phyloP scores from a whole-genome alignment of 2,329 filamentous ascomycete genomes.

The Paraconiothyrium brasiliense region DNA sequence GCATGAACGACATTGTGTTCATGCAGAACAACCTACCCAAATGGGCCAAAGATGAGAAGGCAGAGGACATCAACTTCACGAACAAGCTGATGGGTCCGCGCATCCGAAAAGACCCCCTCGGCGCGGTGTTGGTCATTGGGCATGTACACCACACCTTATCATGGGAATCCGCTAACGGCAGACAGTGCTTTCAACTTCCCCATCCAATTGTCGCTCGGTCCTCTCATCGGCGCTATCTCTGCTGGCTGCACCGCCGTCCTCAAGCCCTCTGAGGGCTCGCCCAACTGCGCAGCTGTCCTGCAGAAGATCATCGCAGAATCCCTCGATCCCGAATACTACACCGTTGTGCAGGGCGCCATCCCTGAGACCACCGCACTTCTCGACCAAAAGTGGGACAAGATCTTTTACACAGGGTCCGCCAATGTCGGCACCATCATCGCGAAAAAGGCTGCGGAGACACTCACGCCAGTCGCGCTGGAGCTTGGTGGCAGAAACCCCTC shows the following conservation, averaged over 20 bases:
- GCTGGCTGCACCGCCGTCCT: slow-evolving; percentile 89
- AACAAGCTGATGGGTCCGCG: slow-evolving; percentile 76
- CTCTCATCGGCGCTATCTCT: slow-evolving; percentile 87
- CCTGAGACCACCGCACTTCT: slow-evolving; percentile 83
- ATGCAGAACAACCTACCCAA: slow-evolving; percentile 79
- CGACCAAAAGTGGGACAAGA: slow-evolving; percentile 95
- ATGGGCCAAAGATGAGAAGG: slow-evolving; percentile 83
- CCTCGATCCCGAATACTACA: slow-evolving; percentile 80
- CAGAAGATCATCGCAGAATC: slow-evolving; percentile 78
- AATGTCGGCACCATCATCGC: slow-evolving; percentile 71
- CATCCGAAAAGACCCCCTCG: slow-evolving; percentile 87
- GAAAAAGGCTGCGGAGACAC: slow-evolving; percentile 62
- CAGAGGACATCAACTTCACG: slow-evolving; percentile 73
- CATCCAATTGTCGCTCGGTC: slow-evolving; percentile 79
- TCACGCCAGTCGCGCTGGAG: slow-evolving; percentile 87
- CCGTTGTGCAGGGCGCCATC: slow-evolving; percentile 81
- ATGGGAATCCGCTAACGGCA: background rate
- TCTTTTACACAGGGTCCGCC: slow-evolving; percentile 90
- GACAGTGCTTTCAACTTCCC: slow-evolving; percentile 89
- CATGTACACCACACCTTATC: slow-evolving; percentile 40
- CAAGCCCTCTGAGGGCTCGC: slow-evolving; percentile 88
- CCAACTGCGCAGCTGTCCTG: slow-evolving; percentile 79
- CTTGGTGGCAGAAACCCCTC: slow-evolving; percentile 92
- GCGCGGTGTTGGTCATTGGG: slow-evolving; percentile 85
- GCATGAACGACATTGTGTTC: slow-evolving; percentile 82